These are phyloP conservation scores for Monilinia fructicola DNA, from an alignment of 2,329 filamentous ascomycete species.

Conservation along the genomic window DNA sequence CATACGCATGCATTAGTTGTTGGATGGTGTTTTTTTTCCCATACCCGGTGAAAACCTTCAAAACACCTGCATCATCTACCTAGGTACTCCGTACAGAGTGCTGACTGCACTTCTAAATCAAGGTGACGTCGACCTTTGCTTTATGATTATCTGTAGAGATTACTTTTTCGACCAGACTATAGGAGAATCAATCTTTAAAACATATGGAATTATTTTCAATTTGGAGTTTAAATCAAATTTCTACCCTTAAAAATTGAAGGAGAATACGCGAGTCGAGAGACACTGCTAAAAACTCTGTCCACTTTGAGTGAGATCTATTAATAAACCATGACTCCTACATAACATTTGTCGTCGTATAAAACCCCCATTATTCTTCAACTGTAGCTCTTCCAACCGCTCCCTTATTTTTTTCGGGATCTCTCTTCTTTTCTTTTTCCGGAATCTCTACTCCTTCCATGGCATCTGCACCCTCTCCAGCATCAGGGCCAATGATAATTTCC, in stretches of 20 bases:
- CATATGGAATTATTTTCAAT: background rate
- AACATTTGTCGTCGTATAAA: background rate
- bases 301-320: slow-evolving; percentile 11
- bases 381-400: slow-evolving; percentile 21
- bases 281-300: slow-evolving; percentile 2
- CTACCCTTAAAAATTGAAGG: background rate
- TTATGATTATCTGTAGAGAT: background rate
- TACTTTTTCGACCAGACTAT: background rate
- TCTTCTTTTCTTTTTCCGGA: slow-evolving; percentile 50
- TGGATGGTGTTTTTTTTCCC: background rate
- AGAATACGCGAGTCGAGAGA: background rate
- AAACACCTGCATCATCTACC: too few species aligned
- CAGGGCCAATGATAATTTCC: slow-evolving; percentile 36
- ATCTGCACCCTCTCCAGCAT: slow-evolving; percentile 33
- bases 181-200: background rate
- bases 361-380: slow-evolving; percentile 8
- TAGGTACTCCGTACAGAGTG: too few species aligned
- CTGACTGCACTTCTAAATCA: too few species aligned
- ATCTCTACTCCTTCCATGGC: slow-evolving; percentile 38
- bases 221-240: background rate
- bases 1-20: slow-evolving; percentile 14
- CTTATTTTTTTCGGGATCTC: slow-evolving; percentile 47
- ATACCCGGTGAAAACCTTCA: background rate
- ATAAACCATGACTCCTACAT: slow-evolving; percentile 10
- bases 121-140: background rate